Evolutionary conservation across 306 rosid species (phyloP), one percentile per base, ranked within the genome.

Genomic region (Malus orientalis): DNA sequence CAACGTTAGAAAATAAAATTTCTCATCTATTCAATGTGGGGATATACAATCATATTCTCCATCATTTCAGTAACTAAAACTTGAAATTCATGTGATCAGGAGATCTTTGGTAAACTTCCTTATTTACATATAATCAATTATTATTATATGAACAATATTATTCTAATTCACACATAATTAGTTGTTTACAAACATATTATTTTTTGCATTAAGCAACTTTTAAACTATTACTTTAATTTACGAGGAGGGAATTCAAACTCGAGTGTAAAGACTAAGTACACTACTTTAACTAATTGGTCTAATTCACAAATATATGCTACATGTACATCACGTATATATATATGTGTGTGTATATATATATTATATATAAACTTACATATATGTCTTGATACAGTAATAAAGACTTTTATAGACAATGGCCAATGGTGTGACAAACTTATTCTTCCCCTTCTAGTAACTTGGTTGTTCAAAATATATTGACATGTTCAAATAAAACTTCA

Each of bases 371-470:
- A 62, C 38, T 62, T 62, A 15, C 40, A 62, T 62, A 14, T 22
- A 14, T 22, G 2, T 29, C 32, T 62, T 6, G 38, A 62, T 27
- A 27, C 10, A 59, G 12, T 22, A 58, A 59, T 2, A 59, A 59
- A 14, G 4, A 62, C 9, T 18, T 22, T 29, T 62, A 25, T 62
- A 27, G 67, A 62, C 67, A 27, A 5, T 62, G 38, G 11, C 4
- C 15, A 11, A 27, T 62, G 40, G 22, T 38, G n/a, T 44, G 57
- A 7, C 33, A 23, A 69, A 4, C 32, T 6, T 14, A 23, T 49
- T 70, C 44, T 51, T 36, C n/a, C 61, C 74, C 22, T 70, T 70
- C 74, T 70, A 70, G 62, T 29, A 70, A 29, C 42, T 27, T 70
- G 20, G 20, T 51, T 3, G 13, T 12, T 70, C 18, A 70, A 70